Base-by-base conservation (phyloP, 768 basidiomycete genomes). In the Chiua virens region DNA sequence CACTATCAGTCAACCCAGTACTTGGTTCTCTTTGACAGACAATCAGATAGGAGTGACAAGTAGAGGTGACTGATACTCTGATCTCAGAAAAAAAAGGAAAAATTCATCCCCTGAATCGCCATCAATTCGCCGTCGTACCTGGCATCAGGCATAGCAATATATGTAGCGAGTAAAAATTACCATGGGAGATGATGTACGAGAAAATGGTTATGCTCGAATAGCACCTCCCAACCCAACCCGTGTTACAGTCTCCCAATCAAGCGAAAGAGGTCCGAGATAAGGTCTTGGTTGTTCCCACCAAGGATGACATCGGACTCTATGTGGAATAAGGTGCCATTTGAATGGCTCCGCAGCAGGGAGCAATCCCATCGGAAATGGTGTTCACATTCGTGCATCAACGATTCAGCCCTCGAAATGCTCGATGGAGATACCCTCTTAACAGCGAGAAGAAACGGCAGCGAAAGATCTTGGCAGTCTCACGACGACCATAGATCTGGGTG, bases 271-370 rank as follows among this genome's bases (percentile, higher is more conserved):
- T 35, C 21, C 45, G 23, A 34, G 28, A 47, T 39, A 44, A 39
- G 49, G 38, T 34, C 22, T 42, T 30, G 30, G 30, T 30, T 11
- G 42, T 50, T 53, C 51, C 32, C 59, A 55, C 30, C 43, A 38
- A 42, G 18, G 22, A 22, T 25, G 38, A 39, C 30, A 30, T 61
- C 18, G 43, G 20, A 5, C 20, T n/a, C n/a, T 14, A 41, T 38
- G 35, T n/a, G 41, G 49, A 45, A 50, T 38, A 51, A 27, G 36
- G 40, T 52, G 11, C 4, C 46, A 47, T 40, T 40, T 22, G 46
- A 43, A 25, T 11, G 34, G 22, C 18, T 25, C 25, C 22, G 35
- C 23, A 40, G 27, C 22, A 17, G 45, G 28, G 30, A 17, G 38
- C 6, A 45, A 34, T 39, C 15, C 14, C 13, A 8, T 34, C 15